Conservation (phyloP, 1,284 basidiomycete genomes). For the Moesziomyces parantarcticus region DNA sequence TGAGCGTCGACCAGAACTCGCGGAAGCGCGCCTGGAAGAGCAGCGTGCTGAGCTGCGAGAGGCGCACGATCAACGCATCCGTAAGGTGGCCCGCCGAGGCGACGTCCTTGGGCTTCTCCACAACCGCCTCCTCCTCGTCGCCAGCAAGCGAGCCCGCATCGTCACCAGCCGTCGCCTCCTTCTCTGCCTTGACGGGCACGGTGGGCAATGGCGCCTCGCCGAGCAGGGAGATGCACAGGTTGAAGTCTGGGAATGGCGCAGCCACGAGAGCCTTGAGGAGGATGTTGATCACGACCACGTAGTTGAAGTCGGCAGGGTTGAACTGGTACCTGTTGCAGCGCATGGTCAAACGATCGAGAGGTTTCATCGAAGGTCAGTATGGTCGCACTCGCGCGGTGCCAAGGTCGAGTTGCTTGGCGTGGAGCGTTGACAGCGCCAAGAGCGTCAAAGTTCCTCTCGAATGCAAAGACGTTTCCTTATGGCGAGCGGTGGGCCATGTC, state of each 20-base stretch:
- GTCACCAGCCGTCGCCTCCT: conserved; percentile 35
- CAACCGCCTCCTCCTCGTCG: conserved; percentile 36
- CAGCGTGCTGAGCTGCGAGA: conserved; percentile 79
- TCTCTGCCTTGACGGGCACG: conserved; percentile 43
- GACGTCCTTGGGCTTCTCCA: conserved; percentile 67
- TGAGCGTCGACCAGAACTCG: conserved; percentile 79
- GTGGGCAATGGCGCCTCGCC: conserved; percentile 72
- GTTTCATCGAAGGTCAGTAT: conserved; percentile 10
- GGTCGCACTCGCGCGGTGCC: neutral
- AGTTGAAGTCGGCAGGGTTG: conserved; percentile 91
- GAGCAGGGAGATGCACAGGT: conserved; percentile 87
- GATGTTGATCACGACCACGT: conserved; percentile 91
- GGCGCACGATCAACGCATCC: conserved; percentile 76
- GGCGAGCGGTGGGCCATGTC: too few species aligned
- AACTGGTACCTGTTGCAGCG: conserved; percentile 84
- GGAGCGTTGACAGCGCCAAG: conserved; percentile 13
- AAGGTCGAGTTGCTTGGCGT: neutral
- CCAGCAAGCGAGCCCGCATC: conserved; percentile 32
- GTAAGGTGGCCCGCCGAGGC: conserved; percentile 59
- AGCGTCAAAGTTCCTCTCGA: neutral
- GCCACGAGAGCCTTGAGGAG: conserved; percentile 91
- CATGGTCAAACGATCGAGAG: conserved; percentile 2
- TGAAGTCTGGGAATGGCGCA: conserved; percentile 83
- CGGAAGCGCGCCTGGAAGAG: conserved; percentile 89
- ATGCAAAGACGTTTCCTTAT: neutral